Conservation (phyloP, 768 basidiomycete genomes). For the Serendipita sp. region DNA sequence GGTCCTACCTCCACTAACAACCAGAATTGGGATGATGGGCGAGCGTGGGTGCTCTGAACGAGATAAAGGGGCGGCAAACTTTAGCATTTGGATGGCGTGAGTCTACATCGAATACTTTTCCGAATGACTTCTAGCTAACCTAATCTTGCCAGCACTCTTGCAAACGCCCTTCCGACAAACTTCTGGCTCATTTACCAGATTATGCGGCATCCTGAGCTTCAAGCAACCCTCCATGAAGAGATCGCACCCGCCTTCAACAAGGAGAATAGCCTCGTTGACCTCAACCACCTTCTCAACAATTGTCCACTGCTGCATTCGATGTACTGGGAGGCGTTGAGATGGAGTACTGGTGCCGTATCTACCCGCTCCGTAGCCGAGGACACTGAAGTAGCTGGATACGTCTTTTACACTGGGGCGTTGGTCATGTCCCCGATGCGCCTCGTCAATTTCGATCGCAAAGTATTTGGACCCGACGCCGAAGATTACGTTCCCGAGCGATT, state of each 20-base stretch:
- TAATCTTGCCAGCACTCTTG: not conserved
- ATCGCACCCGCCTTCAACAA: not conserved
- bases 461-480: not conserved
- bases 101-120: not conserved
- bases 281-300: conserved; percentile 1
- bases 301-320: not conserved
- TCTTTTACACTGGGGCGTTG: not conserved
- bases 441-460: not conserved
- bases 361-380: not conserved
- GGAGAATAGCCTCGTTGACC: not conserved
- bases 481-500: not conserved
- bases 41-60: not conserved
- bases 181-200: conserved; percentile 2
- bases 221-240: not conserved
- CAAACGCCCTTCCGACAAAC: not conserved
- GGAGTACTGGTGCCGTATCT: not conserved
- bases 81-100: not conserved
- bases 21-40: not conserved
- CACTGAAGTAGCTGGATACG: not conserved
- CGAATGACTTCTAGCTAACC: not conserved
- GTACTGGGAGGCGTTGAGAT: not conserved
- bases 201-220: not conserved
- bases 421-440: not conserved
- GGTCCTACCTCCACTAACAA: not conserved
- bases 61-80: not conserved